Evolutionary conservation across 305 asterid species (phyloP).

Genomic region (Solanum hybrid): DNA sequence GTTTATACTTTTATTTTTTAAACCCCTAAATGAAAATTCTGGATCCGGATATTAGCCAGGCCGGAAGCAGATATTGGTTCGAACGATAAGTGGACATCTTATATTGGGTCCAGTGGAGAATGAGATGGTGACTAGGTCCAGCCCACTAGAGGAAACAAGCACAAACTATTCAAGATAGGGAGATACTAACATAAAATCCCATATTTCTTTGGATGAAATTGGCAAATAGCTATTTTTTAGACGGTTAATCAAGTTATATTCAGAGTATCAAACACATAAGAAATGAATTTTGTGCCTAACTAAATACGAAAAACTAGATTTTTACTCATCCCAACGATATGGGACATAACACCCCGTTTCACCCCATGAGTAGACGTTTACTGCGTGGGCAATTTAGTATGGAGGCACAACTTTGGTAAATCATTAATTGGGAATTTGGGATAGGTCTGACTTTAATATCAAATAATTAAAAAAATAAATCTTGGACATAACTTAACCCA

Average conservation of each 20-base stretch:
- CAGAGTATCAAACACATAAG: not conserved
- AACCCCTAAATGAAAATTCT: no score
- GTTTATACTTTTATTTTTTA: no score
- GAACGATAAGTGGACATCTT: not conserved
- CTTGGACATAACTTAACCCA: not conserved
- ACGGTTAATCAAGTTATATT: not conserved
- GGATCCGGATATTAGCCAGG: not conserved
- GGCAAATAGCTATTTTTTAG: not conserved
- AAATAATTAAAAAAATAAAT: not conserved
- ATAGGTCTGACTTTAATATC: fast-evolving
- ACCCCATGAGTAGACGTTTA: not conserved
- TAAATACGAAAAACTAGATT: no score
- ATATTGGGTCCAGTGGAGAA: not conserved
- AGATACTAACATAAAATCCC: not conserved
- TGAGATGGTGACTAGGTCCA: not conserved
- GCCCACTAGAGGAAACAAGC: not conserved
- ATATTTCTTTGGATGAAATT: not conserved
- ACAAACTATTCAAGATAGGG: not conserved
- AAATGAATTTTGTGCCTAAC: not conserved
- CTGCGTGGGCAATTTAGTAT: not conserved
- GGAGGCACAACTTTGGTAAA: not conserved
- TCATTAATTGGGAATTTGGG: not conserved
- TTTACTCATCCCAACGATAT: not conserved
- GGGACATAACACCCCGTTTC: not conserved
- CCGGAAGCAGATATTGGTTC: not conserved